Evolutionary conservation across 1,139 yeast species (phyloP), one percentile per base, ranked within the genome.

Genomic region (Saccharomyces pastorianus): DNA sequence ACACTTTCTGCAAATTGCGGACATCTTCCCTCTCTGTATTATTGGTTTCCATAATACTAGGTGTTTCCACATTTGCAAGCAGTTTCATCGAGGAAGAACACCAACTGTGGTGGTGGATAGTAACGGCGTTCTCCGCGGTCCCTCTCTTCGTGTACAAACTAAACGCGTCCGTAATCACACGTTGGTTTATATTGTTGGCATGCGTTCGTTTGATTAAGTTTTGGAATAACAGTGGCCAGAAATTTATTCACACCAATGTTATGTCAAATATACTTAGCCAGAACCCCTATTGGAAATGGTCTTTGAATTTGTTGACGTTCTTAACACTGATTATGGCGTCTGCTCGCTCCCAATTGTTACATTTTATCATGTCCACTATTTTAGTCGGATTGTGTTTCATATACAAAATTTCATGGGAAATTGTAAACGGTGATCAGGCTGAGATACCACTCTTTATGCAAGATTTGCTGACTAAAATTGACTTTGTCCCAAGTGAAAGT

Each of bases 81-180:
- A 88, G 96, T 27, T 76, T 90, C 59, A 87, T 93, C n/a, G 99
- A 93, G 64, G 99, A 93, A 68, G 99, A 93, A 65, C 96, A 93
- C 65, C 97, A 90, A 66, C 71, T 90, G 14, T 93, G 99, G 99
- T 93, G 96, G 88, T 85, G 93, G 78, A 74, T 83, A 17, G 38
- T 63, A 2, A 62, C 63, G 3, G 67, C 63, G 7, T 42, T 6
- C 25, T 8, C 44, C 3, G 44, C 54, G 0, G 50, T 61, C 3
- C 47, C 55, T 32, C 44, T 38, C 13, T 38, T 38, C 26, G 13
- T 5, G 5, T 38, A 38, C 44, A 7, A 3, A 17, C 6, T 20
- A 14, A 38, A 38, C 6, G 26, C 11, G 6, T 17, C 11, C n/a
- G n/a, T 38, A 8, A 9, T 38, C 7, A 8, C n/a, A 17, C 44